Base-by-base conservation (phyloP, 106 monocot species). In the Dendrobium chrysotoxum region DNA sequence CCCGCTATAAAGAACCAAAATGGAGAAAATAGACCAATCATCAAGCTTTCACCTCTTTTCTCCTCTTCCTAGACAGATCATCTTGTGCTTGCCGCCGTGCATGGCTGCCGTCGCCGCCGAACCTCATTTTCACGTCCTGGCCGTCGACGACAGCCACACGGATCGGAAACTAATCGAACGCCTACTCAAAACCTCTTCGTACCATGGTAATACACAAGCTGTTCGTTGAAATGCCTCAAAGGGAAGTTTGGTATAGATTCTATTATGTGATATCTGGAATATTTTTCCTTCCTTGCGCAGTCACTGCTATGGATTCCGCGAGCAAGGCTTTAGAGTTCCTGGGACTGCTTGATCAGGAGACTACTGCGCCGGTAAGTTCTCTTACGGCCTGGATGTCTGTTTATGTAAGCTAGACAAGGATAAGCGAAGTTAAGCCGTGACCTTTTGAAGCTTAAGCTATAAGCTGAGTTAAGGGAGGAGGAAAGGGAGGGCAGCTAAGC, bases 81-180 rank as follows among this genome's bases (percentile, higher is more conserved):
- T 26, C 35, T 31, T 21, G 6, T 80, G 17, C 28, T n/a, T 50
- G 9, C 61, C n/a, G 23, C 21, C 7, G 23, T 23, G 57, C 58
- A 30, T 81, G 79, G 86, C 86, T 81, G 78, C 89, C 8, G 78
- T 82, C 76, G 84, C 57, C 17, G 79, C 87, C 23, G 71, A 71
- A 53, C 67, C 81, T 5, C 77, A 80, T 44, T 84, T 87, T 80
- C 92, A 88, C 80, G 88, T 93, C 44, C 83, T 93, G 9, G 92
- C 90, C 75, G 92, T 93, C 30, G 92, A 93, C 72, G 92, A 93
- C 84, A 93, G 88, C 58, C 65, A 83, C 80, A 55, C 89, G 23
- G 92, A 93, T 68, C 79, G 92, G 54, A 93, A 90, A 71, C 83
- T 93, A 45, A 88, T 88, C 28, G 92, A 93, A 82, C 88, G 85